A percentile compares a stretch with the other conserved stretches of the same genome.
Evolutionary conservation across 768 basidiomycete species (phyloP).

Genomic region (Kwoniella dejecticola): DNA sequence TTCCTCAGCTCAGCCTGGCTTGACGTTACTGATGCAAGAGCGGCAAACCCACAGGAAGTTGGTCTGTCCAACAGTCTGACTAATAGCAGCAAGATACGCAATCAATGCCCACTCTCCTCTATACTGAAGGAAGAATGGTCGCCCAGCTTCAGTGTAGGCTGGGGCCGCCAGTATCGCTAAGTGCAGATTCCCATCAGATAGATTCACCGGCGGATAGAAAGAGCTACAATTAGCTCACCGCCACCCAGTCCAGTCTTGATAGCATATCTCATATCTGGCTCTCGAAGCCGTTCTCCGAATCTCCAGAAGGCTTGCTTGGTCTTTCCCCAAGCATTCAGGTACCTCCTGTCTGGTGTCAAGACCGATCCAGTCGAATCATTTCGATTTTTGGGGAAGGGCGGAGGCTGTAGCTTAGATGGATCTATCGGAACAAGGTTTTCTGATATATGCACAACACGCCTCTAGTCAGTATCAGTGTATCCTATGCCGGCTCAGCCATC

Average conservation of each 20-base stretch:
- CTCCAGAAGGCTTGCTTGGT: constrained; percentile 74
- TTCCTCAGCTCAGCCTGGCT: background rate
- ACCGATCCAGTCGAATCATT: constrained; percentile 84
- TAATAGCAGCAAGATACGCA: constrained; percentile 64
- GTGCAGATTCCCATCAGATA: background rate
- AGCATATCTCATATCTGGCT: constrained; percentile 80
- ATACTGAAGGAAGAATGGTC: constrained; percentile 76
- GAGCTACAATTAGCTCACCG: constrained; percentile 30
- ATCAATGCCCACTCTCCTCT: constrained; percentile 96
- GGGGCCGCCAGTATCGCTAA: constrained; percentile 80
- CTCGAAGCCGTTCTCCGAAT: constrained; percentile 65
- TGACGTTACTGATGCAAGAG: background rate
- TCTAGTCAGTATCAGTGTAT: background rate
- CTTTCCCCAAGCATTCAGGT: constrained; percentile 66
- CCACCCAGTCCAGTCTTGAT: constrained; percentile 69
- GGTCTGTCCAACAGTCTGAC: constrained; percentile 63
- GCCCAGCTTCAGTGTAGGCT: constrained; percentile 78
- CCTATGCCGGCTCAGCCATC: too few relatives aligned
- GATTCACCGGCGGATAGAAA: background rate
- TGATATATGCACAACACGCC: constrained; percentile 1
- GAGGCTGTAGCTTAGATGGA: constrained; percentile 59
- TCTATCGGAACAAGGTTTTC: constrained; percentile 55
- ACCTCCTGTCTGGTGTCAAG: constrained; percentile 69
- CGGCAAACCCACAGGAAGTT: constrained; percentile 67
- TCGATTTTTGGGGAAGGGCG: constrained; percentile 75